These are phyloP conservation scores for Exophiala sp. DNA, from an alignment of 2,329 filamentous ascomycete species.

Conservation along the genomic window DNA sequence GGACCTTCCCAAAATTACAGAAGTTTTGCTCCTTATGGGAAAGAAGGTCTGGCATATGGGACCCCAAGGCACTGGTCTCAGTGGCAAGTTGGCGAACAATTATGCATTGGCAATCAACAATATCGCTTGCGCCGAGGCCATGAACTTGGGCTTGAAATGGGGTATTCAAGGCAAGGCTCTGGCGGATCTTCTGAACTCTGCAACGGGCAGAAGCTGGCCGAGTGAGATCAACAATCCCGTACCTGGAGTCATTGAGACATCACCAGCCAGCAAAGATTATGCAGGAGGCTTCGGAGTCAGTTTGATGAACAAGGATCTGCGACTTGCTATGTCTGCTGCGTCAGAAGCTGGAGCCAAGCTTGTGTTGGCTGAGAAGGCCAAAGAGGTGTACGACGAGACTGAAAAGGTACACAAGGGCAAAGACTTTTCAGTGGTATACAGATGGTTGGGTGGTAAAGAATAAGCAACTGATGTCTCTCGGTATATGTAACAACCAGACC, in stretches of 20 bases:
- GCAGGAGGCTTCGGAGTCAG: constrained; percentile 71
- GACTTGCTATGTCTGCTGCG: constrained; percentile 69
- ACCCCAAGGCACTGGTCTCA: constrained; percentile 76
- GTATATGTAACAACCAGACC: not conserved
- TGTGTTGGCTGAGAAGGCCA: constrained; percentile 61
- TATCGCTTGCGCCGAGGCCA: constrained; percentile 65
- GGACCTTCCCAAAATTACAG: constrained; percentile 62
- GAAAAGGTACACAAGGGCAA: constrained; percentile 63
- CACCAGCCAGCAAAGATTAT: constrained; percentile 75
- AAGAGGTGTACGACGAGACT: constrained; percentile 64
- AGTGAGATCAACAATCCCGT: constrained; percentile 96
- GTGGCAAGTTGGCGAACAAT: constrained; percentile 95
- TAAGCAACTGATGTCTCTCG: not conserved
- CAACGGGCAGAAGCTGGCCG: constrained; percentile 93
- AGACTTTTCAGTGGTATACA: constrained; percentile 78
- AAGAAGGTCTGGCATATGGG: constrained; percentile 83
- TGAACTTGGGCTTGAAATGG: constrained; percentile 63
- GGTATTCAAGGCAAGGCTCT: constrained; percentile 64
- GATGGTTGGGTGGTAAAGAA: constrained; percentile 29
- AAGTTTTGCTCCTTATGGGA: constrained; percentile 77
- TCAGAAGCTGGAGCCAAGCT: constrained; percentile 63
- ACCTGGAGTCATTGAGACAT: constrained; percentile 71
- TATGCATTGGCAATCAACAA: constrained; percentile 95
- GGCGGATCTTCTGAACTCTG: constrained; percentile 84
- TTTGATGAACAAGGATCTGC: constrained; percentile 77